phyloP scores from a whole-genome alignment of 169 alveolate genomes.

The Toxoplasma gondii region DNA sequence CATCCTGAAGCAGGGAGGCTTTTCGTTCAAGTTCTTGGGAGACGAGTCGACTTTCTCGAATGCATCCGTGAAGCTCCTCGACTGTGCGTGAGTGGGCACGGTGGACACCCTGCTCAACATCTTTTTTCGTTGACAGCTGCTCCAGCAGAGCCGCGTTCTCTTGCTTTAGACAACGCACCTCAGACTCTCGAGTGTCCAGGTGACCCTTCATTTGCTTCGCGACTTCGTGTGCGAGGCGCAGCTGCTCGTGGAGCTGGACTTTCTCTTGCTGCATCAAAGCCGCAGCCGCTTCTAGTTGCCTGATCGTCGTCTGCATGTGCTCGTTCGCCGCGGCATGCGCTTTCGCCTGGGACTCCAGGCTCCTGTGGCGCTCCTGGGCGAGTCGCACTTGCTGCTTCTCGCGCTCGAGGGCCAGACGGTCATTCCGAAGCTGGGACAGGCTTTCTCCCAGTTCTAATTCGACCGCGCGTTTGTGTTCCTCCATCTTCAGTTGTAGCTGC shows the following conservation, averaged over 20 bases:
- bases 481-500: neutral
- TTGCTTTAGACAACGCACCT: neutral
- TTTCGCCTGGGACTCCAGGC: neutral
- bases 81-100: neutral
- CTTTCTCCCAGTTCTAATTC: neutral
- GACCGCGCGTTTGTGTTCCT: neutral
- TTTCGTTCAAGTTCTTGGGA: constrained; percentile 2
- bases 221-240: neutral
- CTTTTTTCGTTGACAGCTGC: neutral
- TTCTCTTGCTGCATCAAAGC: neutral
- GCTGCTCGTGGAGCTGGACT: neutral
- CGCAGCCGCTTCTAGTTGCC: neutral
- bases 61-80: constrained; percentile 2
- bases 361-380: neutral
- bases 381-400: neutral
- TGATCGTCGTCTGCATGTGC: neutral
- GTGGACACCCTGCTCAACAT: neutral
- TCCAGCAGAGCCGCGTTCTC: neutral
- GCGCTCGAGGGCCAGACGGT: neutral
- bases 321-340: neutral
- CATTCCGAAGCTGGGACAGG: neutral
- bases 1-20: neutral
- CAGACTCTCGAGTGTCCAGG: neutral
- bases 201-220: neutral
- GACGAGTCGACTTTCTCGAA: neutral